Base-by-base conservation (phyloP, 352 stramenopile genomes). In the Elongisporangium undulatum region DNA sequence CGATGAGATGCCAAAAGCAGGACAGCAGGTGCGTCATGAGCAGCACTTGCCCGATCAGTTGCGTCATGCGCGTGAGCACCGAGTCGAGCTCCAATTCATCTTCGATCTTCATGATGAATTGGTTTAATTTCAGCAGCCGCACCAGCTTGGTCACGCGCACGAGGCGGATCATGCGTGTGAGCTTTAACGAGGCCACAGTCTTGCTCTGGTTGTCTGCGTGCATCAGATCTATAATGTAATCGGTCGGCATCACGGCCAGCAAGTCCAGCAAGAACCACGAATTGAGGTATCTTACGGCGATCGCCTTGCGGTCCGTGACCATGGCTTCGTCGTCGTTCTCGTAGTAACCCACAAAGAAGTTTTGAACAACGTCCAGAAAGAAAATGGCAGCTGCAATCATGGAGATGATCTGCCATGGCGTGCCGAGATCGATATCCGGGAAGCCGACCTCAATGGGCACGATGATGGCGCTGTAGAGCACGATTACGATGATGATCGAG, bases 1-100 rank as follows among this genome's bases (percentile, higher is more conserved):
- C 83, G 1, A 93, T 66, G 21, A 89, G 68, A 50, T 91, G 84
- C 79, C 85, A 96, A 49, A 96, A 86, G 41, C 85, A 94, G 9
- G 83, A 64, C 13, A 94, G 69, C 22, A 94, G 58, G 53, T 96
- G 87, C 4, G 83, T 77, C 1, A 93, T 60, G 0, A 96, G 62
- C 23, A 94, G 49, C 5, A 90, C 83, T 51, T 89, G 71, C 6
- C 83, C 74, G 12, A 89, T 83, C 8, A 94, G 64, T 20, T 71
- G 63, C 1, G 82, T 79, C 39, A 95, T 66, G 2, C 87, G 77
- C 7, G 79, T 72, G 34, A 91, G 50, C 6, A 86, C 82, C 16
- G 77, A 75, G 63, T 93, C 77, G 10, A 91, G 59, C 38, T 89
- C 80, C 16, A 92, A 63, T 3, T 66, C 63, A 52, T 91, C 81